Base-by-base conservation (phyloP, 371 early-diverging fungal genomes). In the Paraphysoderma sedebokerense region DNA sequence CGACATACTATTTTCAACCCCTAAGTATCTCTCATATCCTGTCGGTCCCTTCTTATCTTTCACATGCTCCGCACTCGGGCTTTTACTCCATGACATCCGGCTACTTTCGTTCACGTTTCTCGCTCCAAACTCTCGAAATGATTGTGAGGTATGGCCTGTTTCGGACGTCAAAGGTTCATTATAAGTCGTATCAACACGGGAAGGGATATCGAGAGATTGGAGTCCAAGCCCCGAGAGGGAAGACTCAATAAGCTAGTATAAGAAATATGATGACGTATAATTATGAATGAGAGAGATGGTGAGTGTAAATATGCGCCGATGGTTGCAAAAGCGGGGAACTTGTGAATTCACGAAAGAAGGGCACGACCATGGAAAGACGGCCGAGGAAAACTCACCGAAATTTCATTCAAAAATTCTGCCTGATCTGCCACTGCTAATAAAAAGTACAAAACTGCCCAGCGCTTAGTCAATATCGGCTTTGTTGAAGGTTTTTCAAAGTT, bases 371-470 rank as follows among this genome's bases (percentile, higher is more conserved):
- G 28, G 0, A 17, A 50, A 33, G 6, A 7, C 7, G 19, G 12
- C 37, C 15, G 24, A 20, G 7, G 8, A 5, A 8, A 17, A 7
- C 23, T 19, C 32, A 22, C 5, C 9, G 44, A 19, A 15, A 26
- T 48, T 22, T 45, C 48, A 9, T 38, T 29, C 2, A 20, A 23
- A 0, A 26, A 34, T 23, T 51, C 46, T 11, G 30, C 34, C 44
- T 58, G 61, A 35, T 72, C 65, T 30, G 74, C 68, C 28, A 79
- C 32, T 3, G 70, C 66, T 4, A 66, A 61, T 38, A 88, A 55
- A 31, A 84, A 66, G 50, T 86, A 79, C 1, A 86, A 62, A 20
- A 75, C 66, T 11, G 87, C 66, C 85, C 86, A 84, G 57, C 56
- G 56, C 46, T 61, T 38, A 34, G 51, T 48, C 23, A 31, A 22